Evolutionary conservation across 495 filamentous ascomycete genomes (phyloP).

Genomic region (Glarea lozoyensis): DNA sequence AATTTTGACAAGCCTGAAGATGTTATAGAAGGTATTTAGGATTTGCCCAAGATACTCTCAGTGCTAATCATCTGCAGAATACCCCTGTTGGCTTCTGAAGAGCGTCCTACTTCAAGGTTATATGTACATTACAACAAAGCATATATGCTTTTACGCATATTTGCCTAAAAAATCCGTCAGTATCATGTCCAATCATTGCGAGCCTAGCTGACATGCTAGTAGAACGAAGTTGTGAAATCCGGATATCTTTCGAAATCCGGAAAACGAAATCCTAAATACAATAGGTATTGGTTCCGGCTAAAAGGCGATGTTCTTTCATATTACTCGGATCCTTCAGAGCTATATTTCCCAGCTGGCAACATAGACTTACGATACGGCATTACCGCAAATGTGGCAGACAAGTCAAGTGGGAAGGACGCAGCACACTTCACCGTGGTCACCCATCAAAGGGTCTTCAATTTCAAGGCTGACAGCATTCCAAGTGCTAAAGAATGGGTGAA

Average conservation of each 20-base stretch:
- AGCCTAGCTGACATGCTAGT: slow-evolving; percentile 22
- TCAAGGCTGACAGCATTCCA: slow-evolving; percentile 77
- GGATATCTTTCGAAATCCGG: slow-evolving; percentile 87
- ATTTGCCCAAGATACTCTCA: not conserved
- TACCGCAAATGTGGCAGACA: slow-evolving; percentile 64
- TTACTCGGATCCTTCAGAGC: slow-evolving; percentile 70
- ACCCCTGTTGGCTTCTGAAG: slow-evolving; percentile 88
- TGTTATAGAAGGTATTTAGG: slow-evolving; percentile 59
- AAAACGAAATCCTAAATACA: slow-evolving; percentile 79
- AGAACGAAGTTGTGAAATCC: slow-evolving; percentile 75
- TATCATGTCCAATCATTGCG: not conserved
- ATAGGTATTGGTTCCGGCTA: slow-evolving; percentile 92
- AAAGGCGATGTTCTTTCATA: slow-evolving; percentile 96
- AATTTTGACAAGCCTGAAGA: slow-evolving; percentile 74
- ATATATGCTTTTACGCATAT: slow-evolving; percentile 97
- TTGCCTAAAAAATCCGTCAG: slow-evolving; percentile 79
- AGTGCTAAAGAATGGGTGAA: slow-evolving; percentile 98
- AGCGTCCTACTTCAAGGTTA: slow-evolving; percentile 90
- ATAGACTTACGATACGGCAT: slow-evolving; percentile 91
- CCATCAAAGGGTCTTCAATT: slow-evolving; percentile 73
- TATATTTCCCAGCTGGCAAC: slow-evolving; percentile 87
- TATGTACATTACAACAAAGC: slow-evolving; percentile 89
- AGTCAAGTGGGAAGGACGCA: slow-evolving; percentile 61
- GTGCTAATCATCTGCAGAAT: slow-evolving; percentile 48
- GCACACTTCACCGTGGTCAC: slow-evolving; percentile 74